Evolutionary conservation across 371 early-diverging fungal genomes (phyloP).

Genomic region (Capillidium heterosporum): DNA sequence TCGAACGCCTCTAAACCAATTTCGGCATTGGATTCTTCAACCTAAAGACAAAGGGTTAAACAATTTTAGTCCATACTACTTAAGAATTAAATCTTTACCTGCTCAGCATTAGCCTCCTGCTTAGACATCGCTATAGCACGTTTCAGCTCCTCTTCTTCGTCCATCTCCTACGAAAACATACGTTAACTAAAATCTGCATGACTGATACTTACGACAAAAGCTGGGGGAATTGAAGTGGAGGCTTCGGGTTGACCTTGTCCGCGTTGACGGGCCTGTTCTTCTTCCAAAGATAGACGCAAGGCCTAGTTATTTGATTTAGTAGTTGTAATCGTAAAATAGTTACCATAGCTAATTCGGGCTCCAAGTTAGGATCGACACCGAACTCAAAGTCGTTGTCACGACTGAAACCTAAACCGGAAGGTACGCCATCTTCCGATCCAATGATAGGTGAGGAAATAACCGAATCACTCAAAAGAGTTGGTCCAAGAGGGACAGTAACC

Average conservation of each 20-base stretch:
- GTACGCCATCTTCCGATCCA: constrained; percentile 47
- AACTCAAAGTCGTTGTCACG: constrained; percentile 69
- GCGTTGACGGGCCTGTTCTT: constrained; percentile 86
- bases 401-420: constrained; percentile 28
- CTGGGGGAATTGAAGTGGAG: constrained; percentile 13
- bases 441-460: constrained; percentile 74
- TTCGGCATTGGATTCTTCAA: constrained; percentile 14
- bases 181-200: not conserved
- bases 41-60: not conserved
- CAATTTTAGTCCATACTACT: not conserved
- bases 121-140: constrained; percentile 80
- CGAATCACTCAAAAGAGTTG: constrained; percentile 82
- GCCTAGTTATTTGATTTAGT: constrained; percentile 26
- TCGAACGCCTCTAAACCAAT: constrained; percentile 52
- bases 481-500: constrained; percentile 85
- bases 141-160: constrained; percentile 75
- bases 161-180: constrained; percentile 41
- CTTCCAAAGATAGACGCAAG: constrained; percentile 88
- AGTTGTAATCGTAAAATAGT: not conserved
- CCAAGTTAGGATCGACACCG: constrained; percentile 88
- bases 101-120: constrained; percentile 23
- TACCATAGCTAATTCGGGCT: constrained; percentile 89
- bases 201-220: constrained; percentile 16
- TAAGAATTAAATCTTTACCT: constrained; percentile 10
- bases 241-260: constrained; percentile 18